Conservation (phyloP, 129 eudicot genomes). For the Escallonia herrerae region DNA sequence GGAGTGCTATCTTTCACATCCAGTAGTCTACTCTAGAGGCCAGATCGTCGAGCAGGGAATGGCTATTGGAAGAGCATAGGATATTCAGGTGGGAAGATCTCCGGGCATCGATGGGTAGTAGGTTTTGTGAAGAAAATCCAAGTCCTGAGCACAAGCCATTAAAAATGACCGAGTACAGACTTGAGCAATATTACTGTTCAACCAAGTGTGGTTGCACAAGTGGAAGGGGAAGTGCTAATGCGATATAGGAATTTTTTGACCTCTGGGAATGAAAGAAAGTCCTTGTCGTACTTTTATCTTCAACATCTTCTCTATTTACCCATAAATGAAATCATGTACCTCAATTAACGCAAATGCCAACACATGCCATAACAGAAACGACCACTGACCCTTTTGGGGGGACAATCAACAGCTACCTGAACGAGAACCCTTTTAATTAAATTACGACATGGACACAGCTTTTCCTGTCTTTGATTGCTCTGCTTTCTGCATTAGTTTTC, state of each 20-base stretch:
- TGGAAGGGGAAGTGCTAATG: no score
- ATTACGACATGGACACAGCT: no score
- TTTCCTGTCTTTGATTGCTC: neutral
- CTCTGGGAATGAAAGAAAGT: no score
- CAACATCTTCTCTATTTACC: no score
- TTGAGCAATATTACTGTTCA: neutral
- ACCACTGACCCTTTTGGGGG: no score
- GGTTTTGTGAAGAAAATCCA: neutral
- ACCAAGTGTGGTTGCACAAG: neutral
- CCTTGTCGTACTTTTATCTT: no score
- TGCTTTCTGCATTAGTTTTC: neutral
- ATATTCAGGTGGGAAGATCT: neutral
- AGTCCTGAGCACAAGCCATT: neutral
- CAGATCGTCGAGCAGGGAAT: slow-evolving; percentile 2
- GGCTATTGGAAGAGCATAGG: neutral
- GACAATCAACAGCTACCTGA: no score
- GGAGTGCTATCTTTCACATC: slow-evolving; percentile 7
- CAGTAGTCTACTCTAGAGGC: neutral
- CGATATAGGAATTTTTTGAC: no score
- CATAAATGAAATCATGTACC: no score
- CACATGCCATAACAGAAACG: no score
- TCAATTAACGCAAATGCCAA: no score
- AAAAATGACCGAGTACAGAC: slow-evolving; percentile 7
- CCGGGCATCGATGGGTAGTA: neutral
- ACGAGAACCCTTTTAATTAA: no score